Percentiles rank a stretch among this genome's conserved stretches.
phyloP scores from a whole-genome alignment of 2,329 filamentous ascomycete species.

The Ascosphaera pollenicola region DNA sequence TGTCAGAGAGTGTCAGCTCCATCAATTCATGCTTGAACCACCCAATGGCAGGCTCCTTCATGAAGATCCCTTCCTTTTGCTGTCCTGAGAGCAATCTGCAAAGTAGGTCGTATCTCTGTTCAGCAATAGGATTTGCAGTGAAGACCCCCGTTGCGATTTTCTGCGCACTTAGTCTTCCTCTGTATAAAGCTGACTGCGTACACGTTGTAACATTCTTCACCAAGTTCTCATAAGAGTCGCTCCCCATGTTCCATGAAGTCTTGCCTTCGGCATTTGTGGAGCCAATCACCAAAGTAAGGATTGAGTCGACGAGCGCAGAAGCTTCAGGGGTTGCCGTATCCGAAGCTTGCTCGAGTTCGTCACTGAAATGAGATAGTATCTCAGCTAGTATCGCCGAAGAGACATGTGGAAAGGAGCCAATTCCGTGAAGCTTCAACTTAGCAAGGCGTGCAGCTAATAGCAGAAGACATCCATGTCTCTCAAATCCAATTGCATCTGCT shows the following conservation, averaged over 20 bases:
- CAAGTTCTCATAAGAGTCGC: neutral
- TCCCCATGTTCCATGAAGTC: neutral
- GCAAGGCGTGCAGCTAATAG: constrained; percentile 31
- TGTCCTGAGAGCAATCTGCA: neutral
- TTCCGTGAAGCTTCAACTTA: constrained; percentile 15
- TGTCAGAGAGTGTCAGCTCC: constrained; percentile 15
- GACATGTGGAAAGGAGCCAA: neutral
- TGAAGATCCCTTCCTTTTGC: neutral
- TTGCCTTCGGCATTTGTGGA: neutral
- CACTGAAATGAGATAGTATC: neutral
- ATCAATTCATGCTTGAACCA: constrained; percentile 40
- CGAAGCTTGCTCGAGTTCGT: neutral
- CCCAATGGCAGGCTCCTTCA: constrained; percentile 32
- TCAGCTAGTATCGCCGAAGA: neutral
- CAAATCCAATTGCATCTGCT: constrained; percentile 31
- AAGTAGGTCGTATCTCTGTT: neutral
- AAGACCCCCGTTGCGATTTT: constrained; percentile 12
- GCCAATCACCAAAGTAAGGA: constrained; percentile 25
- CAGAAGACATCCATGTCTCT: constrained; percentile 31
- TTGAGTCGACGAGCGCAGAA: constrained; percentile 26
- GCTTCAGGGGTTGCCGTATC: constrained; percentile 18
- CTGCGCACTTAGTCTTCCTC: neutral
- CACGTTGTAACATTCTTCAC: neutral
- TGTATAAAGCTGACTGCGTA: neutral
- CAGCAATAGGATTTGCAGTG: constrained; percentile 26